Evolutionary conservation across 2,329 filamentous ascomycete species (phyloP), one percentile per base, ranked within the genome.

Genomic region (Hymenotorrendiella dingleyae): DNA sequence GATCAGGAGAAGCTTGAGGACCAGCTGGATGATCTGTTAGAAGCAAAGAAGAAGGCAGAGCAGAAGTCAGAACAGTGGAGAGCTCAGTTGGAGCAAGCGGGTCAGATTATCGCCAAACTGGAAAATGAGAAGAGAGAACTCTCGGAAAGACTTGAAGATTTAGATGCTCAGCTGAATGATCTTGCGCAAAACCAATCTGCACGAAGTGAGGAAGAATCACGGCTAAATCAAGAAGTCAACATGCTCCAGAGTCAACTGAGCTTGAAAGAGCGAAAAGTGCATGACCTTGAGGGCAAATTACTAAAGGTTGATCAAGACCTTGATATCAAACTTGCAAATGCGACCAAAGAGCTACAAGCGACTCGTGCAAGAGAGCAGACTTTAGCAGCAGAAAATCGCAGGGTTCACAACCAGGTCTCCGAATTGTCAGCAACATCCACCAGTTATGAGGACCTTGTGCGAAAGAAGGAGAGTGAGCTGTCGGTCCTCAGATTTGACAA

Each of bases 1-100:
- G 94, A 99, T 55, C 91, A 97, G 62, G 91, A 97, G 60, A 82
- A 83, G 41, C 75, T 98, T 1, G 93, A 98, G 64, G 89, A 94
- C 50, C 89, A 98, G 61, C 73, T 98, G 2, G 93, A 98, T 60
- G 83, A 84, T 45, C 72, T 98, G 3, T 78, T 98, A 52, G 81
- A 84, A 36, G 88, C 89, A 8, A 96, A 95, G 66, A 94, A 90
- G 65, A 82, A 80, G 41, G 85, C 86, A 0, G 91, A 96, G 60
- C 80, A 88, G 17, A 85, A 96, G 50, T 80, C 91, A 4, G 84
- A 93, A 48, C 74, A 80, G 43, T 86, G 82, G 57, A 79, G 88
- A 23, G 73, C 75, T 2, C 89, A 98, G 58, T 76, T 98, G 4
- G 90, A 97, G 59, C 90, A 97, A 65, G 94, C 93, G 12, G 89